Conservation (phyloP, 441 rosid genomes). For the Arabidopsis lyrata region DNA sequence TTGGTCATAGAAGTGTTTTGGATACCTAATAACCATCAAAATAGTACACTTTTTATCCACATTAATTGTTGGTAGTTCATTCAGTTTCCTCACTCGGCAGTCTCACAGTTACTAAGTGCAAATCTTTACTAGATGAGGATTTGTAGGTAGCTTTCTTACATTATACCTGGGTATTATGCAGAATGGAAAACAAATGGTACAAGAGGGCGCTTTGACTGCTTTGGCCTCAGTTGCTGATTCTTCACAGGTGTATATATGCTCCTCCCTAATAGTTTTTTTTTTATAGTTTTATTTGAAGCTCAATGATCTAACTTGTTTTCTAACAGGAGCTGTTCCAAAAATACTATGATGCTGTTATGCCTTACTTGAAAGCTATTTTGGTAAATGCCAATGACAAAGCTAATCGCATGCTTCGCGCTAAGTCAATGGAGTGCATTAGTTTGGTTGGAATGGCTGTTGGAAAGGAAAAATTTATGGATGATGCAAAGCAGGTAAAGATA, state of each 20-base stretch:
- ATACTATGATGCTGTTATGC: constrained; percentile 62
- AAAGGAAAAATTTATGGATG: constrained; percentile 55
- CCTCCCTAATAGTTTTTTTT: not conserved
- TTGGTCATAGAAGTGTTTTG: constrained; percentile 3
- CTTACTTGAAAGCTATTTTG: constrained; percentile 62
- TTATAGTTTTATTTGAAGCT: constrained; percentile 16
- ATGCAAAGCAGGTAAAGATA: constrained; percentile 56
- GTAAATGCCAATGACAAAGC: constrained; percentile 56
- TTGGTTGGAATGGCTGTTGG: constrained; percentile 65
- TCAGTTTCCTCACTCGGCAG: not conserved
- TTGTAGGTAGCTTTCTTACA: constrained; percentile 3
- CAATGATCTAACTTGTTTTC: constrained; percentile 24
- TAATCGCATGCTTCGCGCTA: constrained; percentile 57
- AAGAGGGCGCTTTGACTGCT: constrained; percentile 58
- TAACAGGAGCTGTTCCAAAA: constrained; percentile 59
- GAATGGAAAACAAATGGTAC: constrained; percentile 59
- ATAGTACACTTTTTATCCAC: not conserved
- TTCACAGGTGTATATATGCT: constrained; percentile 47
- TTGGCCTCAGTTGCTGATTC: constrained; percentile 62
- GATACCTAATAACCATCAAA: not conserved
- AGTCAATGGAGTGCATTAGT: constrained; percentile 62
- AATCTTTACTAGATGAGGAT: not conserved
- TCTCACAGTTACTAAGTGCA: constrained; percentile 6
- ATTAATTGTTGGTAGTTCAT: not conserved
- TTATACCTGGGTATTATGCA: constrained; percentile 38